Conservation (phyloP, 257 asterid genomes). For the Ehretia macrophylla region DNA sequence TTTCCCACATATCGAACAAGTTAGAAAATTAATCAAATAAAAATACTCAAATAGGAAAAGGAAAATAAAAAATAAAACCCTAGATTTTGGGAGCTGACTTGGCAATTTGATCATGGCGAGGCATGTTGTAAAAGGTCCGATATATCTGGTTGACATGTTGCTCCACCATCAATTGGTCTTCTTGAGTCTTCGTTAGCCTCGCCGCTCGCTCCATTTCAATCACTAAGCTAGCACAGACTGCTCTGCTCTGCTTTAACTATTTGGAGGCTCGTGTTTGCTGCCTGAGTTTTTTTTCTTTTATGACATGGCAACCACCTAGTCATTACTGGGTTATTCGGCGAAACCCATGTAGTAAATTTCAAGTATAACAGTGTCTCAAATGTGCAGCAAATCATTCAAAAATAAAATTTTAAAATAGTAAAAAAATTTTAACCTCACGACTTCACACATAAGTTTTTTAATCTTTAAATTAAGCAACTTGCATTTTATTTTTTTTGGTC, state of each 20-base stretch:
- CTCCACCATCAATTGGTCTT: constrained; percentile 79
- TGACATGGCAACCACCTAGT: no score
- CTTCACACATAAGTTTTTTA: no score
- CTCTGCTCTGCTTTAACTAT: not conserved
- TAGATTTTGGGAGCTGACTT: constrained; percentile 38
- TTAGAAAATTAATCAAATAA: not conserved
- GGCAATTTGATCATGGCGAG: constrained; percentile 67
- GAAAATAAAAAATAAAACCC: constrained; percentile 24
- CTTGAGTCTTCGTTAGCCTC: constrained; percentile 52
- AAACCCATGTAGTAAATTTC: no score
- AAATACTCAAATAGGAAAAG: not conserved
- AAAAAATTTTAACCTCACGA: no score
- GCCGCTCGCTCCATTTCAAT: not conserved
- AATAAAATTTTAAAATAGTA: no score
- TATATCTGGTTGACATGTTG: constrained; percentile 51
- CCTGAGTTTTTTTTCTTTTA: no score
- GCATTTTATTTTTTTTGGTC: no score
- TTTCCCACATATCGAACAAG: constrained; percentile 11
- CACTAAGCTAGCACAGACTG: not conserved
- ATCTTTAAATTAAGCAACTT: no score
- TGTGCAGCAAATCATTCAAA: no score
- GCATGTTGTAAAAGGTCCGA: constrained; percentile 41
- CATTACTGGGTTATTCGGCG: no score
- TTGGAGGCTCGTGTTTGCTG: not conserved
- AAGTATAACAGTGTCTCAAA: no score